These are phyloP conservation scores for Imleria badia DNA, from an alignment of 768 basidiomycete genomes.

Conservation along the genomic window DNA sequence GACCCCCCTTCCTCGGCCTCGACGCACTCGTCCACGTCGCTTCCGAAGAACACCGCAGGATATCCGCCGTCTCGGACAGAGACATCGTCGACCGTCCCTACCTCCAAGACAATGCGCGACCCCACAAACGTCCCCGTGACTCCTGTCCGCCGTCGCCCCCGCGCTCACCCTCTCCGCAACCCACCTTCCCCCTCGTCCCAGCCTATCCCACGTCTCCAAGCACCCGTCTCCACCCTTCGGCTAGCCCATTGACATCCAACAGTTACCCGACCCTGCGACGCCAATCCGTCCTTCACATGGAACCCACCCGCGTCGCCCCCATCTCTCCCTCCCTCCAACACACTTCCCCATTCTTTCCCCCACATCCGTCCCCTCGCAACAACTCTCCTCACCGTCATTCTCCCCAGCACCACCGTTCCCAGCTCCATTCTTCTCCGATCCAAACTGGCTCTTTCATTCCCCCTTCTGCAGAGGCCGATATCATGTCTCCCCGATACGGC, in stretches of 20 bases:
- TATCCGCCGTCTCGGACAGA: slow-evolving; percentile 29
- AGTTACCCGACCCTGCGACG: slow-evolving; percentile 25
- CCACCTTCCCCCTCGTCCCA: not conserved
- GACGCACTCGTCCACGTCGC: slow-evolving; percentile 74
- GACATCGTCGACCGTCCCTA: slow-evolving; percentile 14
- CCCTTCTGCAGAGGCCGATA: not conserved
- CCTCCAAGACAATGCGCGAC: slow-evolving; percentile 8
- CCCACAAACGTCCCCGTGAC: slow-evolving; percentile 26
- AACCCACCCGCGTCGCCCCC: slow-evolving; percentile 10
- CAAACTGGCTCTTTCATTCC: not conserved
- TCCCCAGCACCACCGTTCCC: slow-evolving; percentile 17
- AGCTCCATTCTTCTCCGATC: slow-evolving; percentile 11
- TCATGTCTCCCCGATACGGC: slow-evolving; percentile 21
- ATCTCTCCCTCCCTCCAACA: slow-evolving; percentile 12
- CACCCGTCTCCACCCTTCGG: slow-evolving; percentile 19
- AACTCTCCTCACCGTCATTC: slow-evolving; percentile 20
- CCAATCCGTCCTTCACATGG: slow-evolving; percentile 13
- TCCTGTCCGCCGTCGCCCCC: slow-evolving; percentile 11
- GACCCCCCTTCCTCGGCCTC: slow-evolving; percentile 34
- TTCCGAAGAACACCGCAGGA: slow-evolving; percentile 59
- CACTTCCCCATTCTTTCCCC: slow-evolving; percentile 10
- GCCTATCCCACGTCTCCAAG: slow-evolving; percentile 14
- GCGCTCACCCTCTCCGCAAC: slow-evolving; percentile 12
- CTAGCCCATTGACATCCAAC: slow-evolving; percentile 18
- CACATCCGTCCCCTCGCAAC: slow-evolving; percentile 15